Conservation (phyloP, 2,329 filamentous ascomycete genomes). For the Phialophora tarda region DNA sequence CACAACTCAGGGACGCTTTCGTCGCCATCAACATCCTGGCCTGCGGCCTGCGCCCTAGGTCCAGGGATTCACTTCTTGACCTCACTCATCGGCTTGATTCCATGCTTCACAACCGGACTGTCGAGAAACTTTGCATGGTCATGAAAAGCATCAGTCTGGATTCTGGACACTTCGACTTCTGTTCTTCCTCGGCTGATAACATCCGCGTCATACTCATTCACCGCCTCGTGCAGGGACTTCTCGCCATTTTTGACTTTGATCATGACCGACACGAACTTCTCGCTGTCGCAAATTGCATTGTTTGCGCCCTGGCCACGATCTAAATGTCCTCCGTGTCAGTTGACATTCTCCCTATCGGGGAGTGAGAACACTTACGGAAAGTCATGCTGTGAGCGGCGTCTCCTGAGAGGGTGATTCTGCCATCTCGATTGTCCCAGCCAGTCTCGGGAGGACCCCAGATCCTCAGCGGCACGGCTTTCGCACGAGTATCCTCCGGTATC, state of each 20-base stretch:
- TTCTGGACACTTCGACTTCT: constrained; percentile 33
- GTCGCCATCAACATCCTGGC: background rate
- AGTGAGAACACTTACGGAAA: constrained; percentile 28
- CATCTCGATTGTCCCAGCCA: constrained; percentile 42
- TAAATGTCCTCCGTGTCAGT: constrained; percentile 4
- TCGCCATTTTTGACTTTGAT: constrained; percentile 29
- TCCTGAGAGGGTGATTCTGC: constrained; percentile 58
- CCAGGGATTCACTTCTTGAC: background rate
- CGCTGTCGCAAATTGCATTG: constrained; percentile 35
- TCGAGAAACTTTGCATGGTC: constrained; percentile 31
- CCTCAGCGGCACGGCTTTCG: constrained; percentile 35
- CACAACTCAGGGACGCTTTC: background rate
- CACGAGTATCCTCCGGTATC: constrained; percentile 35
- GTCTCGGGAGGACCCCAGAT: constrained; percentile 37
- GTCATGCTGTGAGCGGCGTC: constrained; percentile 65
- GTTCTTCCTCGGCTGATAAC: constrained; percentile 28
- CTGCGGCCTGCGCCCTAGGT: background rate
- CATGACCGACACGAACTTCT: constrained; percentile 33
- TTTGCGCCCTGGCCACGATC: constrained; percentile 37
- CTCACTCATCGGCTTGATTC: constrained; percentile 29
- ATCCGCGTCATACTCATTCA: constrained; percentile 34
- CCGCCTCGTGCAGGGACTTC: constrained; percentile 27
- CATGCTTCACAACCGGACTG: constrained; percentile 34
- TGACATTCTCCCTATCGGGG: background rate
- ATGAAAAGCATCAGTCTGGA: constrained; percentile 34